Evolutionary conservation across 1,139 yeast species (phyloP).

Genomic region (Candida sp.): DNA sequence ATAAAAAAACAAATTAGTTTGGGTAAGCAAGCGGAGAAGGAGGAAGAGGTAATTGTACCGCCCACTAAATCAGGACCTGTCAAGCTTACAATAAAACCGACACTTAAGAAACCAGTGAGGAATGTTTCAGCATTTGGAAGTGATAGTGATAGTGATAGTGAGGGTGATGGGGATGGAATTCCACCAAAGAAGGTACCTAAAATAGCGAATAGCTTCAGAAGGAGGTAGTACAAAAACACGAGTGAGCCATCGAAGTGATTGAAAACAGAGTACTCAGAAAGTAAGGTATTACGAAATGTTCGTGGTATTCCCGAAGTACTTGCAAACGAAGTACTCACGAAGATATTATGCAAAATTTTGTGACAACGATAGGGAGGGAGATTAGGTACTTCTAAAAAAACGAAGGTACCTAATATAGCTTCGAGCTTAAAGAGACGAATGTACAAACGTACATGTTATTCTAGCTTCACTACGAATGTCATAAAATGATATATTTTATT

Average conservation of each 20-base stretch:
- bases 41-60: not conserved
- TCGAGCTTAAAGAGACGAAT: too few species aligned
- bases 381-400: too few species aligned
- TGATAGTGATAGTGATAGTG: constrained; percentile 7
- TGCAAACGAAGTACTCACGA: too few species aligned
- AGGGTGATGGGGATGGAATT: not conserved
- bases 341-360: not conserved
- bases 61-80: constrained; percentile 6
- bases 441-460: not conserved
- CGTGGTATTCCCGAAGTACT: too few species aligned
- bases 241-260: too few species aligned
- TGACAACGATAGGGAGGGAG: not conserved
- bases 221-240: not conserved
- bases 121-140: constrained; percentile 7
- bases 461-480: too few species aligned
- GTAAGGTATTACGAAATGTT: too few species aligned
- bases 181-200: not conserved
- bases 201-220: not conserved
- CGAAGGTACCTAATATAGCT: not conserved
- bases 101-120: constrained; percentile 1
- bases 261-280: too few species aligned
- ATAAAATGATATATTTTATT: too few species aligned
- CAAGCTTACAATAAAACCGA: constrained; percentile 7
- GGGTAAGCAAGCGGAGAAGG: constrained; percentile 22
- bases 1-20: constrained; percentile 52